These are phyloP conservation scores for Asterophora lycoperdoides DNA, from an alignment of 768 basidiomycete species.

Conservation along the genomic window DNA sequence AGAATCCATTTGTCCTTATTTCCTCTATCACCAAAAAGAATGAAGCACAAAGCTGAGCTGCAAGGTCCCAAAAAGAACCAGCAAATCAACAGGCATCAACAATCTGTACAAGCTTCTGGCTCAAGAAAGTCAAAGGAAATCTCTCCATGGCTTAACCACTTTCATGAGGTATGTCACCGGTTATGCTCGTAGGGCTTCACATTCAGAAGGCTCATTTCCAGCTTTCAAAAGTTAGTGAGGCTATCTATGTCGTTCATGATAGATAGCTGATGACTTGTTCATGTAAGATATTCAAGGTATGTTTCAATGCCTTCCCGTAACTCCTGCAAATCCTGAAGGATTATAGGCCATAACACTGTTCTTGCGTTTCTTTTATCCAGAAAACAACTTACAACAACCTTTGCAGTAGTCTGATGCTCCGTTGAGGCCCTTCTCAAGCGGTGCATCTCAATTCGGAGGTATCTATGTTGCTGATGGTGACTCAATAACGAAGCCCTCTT, in stretches of 20 bases:
- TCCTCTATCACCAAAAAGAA: not conserved
- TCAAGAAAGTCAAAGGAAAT: constrained; percentile 5
- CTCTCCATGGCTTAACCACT: constrained; percentile 63
- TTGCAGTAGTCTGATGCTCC: constrained; percentile 68
- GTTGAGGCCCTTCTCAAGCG: constrained; percentile 76
- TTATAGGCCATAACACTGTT: constrained; percentile 82
- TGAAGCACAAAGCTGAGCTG: constrained; percentile 13
- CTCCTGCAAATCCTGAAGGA: too few relatives aligned
- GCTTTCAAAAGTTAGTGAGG: constrained; percentile 59
- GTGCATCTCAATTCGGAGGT: constrained; percentile 32
- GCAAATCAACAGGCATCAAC: not conserved
- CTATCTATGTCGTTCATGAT: not conserved
- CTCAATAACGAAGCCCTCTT: constrained; percentile 51
- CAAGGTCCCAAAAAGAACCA: constrained; percentile 2
- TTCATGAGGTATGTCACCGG: constrained; percentile 36
- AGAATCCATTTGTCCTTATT: too few relatives aligned
- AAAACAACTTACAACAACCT: constrained; percentile 77
- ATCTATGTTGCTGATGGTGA: constrained; percentile 2
- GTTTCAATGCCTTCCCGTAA: not conserved
- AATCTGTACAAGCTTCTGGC: constrained; percentile 2
- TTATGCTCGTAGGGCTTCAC: not conserved
- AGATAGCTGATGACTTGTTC: not conserved
- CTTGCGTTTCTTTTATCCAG: constrained; percentile 82
- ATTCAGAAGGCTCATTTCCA: constrained; percentile 17
- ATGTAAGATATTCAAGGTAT: constrained; percentile 25